These are phyloP conservation scores for Thecamonas trahens DNA, from an alignment of 78 protist genomes.

Conservation along the genomic window DNA sequence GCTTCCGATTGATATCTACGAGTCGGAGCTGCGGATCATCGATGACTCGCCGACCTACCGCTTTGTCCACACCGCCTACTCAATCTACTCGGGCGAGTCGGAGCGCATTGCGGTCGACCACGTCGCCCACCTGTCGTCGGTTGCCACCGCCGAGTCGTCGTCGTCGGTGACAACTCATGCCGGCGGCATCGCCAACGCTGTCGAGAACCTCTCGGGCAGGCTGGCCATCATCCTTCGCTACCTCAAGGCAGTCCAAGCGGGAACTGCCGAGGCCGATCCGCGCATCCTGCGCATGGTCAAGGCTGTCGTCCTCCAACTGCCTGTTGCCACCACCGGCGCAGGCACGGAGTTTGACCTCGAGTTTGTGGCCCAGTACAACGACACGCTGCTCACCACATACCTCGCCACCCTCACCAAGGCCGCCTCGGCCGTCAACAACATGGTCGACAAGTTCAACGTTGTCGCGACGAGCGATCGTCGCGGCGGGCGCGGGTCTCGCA, in stretches of 20 bases:
- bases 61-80: conserved; percentile 31
- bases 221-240: too few relatives aligned
- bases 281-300: too few relatives aligned
- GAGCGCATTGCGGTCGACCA: conserved; percentile 73
- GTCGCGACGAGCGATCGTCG: too few relatives aligned
- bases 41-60: conserved; percentile 34
- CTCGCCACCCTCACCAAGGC: conserved; percentile 65
- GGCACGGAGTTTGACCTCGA: too few relatives aligned
- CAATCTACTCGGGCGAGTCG: conserved; percentile 60
- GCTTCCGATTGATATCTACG: conserved; percentile 52
- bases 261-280: too few relatives aligned
- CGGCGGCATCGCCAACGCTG: too few relatives aligned
- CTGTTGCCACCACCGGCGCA: too few relatives aligned
- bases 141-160: conserved; percentile 34
- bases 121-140: conserved; percentile 56
- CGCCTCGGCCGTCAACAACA: conserved; percentile 50
- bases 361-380: conserved; percentile 72
- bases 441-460: conserved; percentile 66
- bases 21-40: conserved; percentile 54
- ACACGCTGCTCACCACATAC: conserved; percentile 65
- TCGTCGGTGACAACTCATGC: conserved; percentile 34
- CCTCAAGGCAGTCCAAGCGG: too few relatives aligned
- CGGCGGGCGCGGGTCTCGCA: too few relatives aligned
- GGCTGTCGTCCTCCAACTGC: too few relatives aligned
- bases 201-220: too few relatives aligned